Conservation (phyloP, 352 stramenopile species). For the Pythium rishiriense region DNA sequence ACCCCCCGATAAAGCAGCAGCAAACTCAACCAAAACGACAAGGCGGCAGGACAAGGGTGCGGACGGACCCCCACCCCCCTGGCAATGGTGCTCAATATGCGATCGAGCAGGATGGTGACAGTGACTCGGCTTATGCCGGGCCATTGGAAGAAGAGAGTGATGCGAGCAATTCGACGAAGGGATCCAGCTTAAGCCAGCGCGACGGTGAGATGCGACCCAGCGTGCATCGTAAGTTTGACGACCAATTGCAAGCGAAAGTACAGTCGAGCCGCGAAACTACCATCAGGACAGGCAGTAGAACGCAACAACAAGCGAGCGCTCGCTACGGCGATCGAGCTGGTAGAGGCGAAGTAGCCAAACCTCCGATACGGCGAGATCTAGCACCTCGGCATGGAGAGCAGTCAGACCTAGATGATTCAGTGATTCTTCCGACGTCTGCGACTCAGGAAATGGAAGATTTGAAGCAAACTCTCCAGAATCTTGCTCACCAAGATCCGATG, state of each 20-base stretch:
- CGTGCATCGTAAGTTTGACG: constrained; percentile 21
- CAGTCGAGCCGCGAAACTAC: neutral
- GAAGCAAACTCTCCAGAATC: constrained; percentile 68
- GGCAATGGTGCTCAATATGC: neutral
- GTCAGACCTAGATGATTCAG: constrained; percentile 25
- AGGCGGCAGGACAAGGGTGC: neutral
- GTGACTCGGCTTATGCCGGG: neutral
- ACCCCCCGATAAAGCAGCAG: too few species aligned
- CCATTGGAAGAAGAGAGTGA: constrained; percentile 13
- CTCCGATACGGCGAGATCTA: neutral
- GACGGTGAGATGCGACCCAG: neutral
- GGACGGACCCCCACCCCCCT: neutral
- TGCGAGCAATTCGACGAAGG: constrained; percentile 18
- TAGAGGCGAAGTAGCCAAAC: neutral
- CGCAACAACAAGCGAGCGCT: neutral
- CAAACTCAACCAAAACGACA: neutral
- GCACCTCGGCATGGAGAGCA: neutral
- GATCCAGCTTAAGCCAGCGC: constrained; percentile 12
- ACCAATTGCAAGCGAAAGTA: constrained; percentile 9
- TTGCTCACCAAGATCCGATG: constrained; percentile 35
- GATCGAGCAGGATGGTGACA: neutral
- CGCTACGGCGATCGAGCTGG: too few species aligned
- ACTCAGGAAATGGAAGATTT: constrained; percentile 68
- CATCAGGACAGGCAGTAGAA: neutral
- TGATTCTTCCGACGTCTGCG: constrained; percentile 34